Conservation (phyloP, 2,329 filamentous ascomycete species). For the Fusarium aywerte region DNA sequence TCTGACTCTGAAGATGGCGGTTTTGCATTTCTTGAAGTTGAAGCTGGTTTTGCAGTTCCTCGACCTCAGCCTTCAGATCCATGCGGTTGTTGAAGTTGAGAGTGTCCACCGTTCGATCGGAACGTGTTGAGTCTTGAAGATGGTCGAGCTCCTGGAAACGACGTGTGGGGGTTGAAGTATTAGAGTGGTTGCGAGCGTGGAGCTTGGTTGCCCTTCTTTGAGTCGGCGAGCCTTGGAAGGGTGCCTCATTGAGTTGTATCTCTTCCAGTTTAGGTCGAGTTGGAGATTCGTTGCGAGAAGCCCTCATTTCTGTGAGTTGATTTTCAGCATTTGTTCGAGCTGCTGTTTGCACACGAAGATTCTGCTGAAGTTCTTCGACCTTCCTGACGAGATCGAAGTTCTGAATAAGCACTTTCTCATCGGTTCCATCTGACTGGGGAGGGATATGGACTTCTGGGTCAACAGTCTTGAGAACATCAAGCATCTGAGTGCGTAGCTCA, state of each 20-base stretch:
- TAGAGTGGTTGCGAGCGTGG: conserved; percentile 72
- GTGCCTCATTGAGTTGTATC: conserved; percentile 84
- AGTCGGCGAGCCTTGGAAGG: conserved; percentile 79
- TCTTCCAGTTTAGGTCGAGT: conserved; percentile 84
- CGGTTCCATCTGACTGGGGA: conserved; percentile 66
- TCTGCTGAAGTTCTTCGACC: conserved; percentile 88
- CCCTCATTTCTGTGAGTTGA: conserved; percentile 81
- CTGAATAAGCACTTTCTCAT: conserved; percentile 75
- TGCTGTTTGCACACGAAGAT: conserved; percentile 83
- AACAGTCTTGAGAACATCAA: conserved; percentile 85
- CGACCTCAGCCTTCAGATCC: conserved; percentile 90
- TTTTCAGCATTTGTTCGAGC: conserved; percentile 83
- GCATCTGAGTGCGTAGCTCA: conserved; percentile 81
- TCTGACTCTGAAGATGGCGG: conserved; percentile 86
- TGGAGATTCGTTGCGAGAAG: conserved; percentile 76
- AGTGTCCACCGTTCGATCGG: conserved; percentile 84
- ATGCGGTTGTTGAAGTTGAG: conserved; percentile 86
- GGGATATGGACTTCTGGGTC: conserved; percentile 77
- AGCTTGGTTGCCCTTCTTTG: conserved; percentile 69
- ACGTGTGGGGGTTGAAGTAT: conserved; percentile 80
- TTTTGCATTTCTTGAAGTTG: conserved; percentile 97
- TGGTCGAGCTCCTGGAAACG: conserved; percentile 71
- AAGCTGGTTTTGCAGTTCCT: conserved; percentile 92
- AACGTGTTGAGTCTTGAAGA: conserved; percentile 79
- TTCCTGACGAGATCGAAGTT: conserved; percentile 88